Evolutionary conservation across 1,284 basidiomycete species (phyloP).

Genomic region (Coriolopsis trogii): DNA sequence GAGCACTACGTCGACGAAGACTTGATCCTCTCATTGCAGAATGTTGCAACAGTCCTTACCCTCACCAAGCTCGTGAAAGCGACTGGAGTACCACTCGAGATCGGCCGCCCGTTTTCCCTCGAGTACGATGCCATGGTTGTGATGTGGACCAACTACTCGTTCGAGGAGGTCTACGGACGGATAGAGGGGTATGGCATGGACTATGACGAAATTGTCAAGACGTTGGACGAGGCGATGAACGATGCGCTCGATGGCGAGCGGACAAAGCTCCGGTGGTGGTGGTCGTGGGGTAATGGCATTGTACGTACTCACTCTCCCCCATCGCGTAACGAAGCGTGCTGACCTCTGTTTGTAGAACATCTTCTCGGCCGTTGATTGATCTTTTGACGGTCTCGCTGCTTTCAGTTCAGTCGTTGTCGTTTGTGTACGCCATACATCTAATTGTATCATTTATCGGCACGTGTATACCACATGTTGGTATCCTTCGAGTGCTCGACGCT

Average conservation of each 20-base stretch:
- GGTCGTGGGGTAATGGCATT: neutral
- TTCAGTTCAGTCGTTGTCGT: too few species aligned
- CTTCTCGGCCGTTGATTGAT: too few species aligned
- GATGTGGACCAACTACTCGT: neutral
- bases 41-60: neutral
- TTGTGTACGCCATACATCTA: too few species aligned
- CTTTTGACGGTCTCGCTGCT: too few species aligned
- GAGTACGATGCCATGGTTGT: neutral
- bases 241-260: neutral
- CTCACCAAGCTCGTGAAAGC: neutral
- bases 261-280: neutral
- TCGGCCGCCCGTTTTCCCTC: neutral
- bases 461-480: too few species aligned
- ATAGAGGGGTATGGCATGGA: neutral
- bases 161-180: neutral
- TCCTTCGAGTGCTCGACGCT: too few species aligned
- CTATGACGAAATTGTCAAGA: neutral
- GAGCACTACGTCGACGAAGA: neutral
- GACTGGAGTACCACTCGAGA: neutral
- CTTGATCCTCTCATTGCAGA: neutral
- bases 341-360: too few species aligned
- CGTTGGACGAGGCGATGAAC: neutral
- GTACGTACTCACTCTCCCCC: neutral
- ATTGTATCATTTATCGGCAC: too few species aligned
- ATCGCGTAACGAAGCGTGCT: too few species aligned